These are phyloP conservation scores for Fraxinus excelsior DNA, from an alignment of 257 asterid species.

Conservation along the genomic window DNA sequence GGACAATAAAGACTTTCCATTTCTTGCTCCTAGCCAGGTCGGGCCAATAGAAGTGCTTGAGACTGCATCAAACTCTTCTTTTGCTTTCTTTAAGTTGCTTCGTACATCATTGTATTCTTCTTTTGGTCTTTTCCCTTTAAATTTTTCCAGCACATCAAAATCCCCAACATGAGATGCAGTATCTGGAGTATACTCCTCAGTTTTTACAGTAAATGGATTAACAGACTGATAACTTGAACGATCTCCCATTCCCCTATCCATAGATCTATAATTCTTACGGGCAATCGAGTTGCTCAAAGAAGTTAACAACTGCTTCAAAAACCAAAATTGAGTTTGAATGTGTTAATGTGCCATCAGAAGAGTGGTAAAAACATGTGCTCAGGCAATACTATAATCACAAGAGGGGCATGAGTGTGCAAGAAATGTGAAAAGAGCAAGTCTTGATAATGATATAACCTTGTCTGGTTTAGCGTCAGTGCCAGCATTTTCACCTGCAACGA, in stretches of 20 bases:
- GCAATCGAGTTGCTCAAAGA: slow-evolving; percentile 26
- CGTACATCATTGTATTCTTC: slow-evolving; percentile 43
- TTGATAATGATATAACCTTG: slow-evolving; percentile 41
- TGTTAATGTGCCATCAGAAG: background rate
- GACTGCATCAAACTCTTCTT: slow-evolving; percentile 54
- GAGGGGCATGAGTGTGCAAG: background rate
- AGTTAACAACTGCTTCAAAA: slow-evolving; percentile 41
- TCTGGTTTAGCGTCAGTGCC: slow-evolving; percentile 29
- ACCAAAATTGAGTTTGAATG: slow-evolving; percentile 6
- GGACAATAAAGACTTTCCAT: slow-evolving; percentile 31
- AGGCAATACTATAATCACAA: background rate
- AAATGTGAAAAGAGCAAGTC: slow-evolving; percentile 3
- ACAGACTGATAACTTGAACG: slow-evolving; percentile 12
- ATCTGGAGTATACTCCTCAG: slow-evolving; percentile 51
- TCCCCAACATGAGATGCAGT: slow-evolving; percentile 33
- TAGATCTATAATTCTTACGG: slow-evolving; percentile 23
- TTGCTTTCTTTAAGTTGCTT: slow-evolving; percentile 49
- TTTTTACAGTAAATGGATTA: slow-evolving; percentile 41
- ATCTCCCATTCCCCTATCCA: slow-evolving; percentile 37
- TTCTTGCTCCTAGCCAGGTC: slow-evolving; percentile 44
- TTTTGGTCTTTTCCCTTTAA: slow-evolving; percentile 71
- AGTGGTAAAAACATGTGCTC: background rate
- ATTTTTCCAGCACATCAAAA: slow-evolving; percentile 47
- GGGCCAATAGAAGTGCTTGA: slow-evolving; percentile 33
- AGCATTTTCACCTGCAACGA: slow-evolving; percentile 45